A percentile compares a stretch with the other conserved stretches of the same genome.
phyloP scores from a whole-genome alignment of 2,329 filamentous ascomycete genomes.

The Botrytis galanthina region DNA sequence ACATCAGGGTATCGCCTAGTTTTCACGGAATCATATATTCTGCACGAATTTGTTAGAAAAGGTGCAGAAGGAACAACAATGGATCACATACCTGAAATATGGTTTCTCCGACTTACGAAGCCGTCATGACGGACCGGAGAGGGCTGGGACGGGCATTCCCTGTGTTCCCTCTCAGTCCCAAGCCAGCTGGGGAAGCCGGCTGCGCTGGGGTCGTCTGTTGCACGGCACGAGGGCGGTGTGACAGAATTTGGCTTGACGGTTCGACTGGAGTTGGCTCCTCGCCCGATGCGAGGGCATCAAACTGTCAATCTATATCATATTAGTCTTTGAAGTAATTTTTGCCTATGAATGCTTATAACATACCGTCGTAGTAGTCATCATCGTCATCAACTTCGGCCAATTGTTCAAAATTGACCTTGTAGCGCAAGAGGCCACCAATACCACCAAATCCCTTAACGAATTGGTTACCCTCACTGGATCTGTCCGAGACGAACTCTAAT shows the following conservation, averaged over 20 bases:
- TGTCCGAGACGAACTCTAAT: conserved; percentile 95
- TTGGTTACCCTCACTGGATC: conserved; percentile 97
- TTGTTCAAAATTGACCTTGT: conserved; percentile 99
- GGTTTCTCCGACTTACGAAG: conserved; percentile 38
- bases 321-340: conserved; percentile 24
- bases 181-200: conserved; percentile 38
- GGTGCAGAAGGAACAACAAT: not conserved
- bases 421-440: conserved; percentile 93
- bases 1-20: conserved; percentile 19
- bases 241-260: conserved; percentile 43
- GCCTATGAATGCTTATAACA: conserved; percentile 13
- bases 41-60: conserved; percentile 3
- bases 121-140: conserved; percentile 66
- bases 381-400: conserved; percentile 87
- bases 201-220: conserved; percentile 45
- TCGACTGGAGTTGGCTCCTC: conserved; percentile 76
- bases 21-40: conserved; percentile 19
- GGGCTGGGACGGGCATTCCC: conserved; percentile 56
- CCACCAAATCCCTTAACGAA: conserved; percentile 99
- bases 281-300: conserved; percentile 80
- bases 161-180: conserved; percentile 43
- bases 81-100: conserved; percentile 19
- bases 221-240: conserved; percentile 44
- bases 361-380: conserved; percentile 85
- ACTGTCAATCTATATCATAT: conserved; percentile 70